Evolutionary conservation across 108 stramenopile species (phyloP).

Genomic region (Parietichytrium sp.): DNA sequence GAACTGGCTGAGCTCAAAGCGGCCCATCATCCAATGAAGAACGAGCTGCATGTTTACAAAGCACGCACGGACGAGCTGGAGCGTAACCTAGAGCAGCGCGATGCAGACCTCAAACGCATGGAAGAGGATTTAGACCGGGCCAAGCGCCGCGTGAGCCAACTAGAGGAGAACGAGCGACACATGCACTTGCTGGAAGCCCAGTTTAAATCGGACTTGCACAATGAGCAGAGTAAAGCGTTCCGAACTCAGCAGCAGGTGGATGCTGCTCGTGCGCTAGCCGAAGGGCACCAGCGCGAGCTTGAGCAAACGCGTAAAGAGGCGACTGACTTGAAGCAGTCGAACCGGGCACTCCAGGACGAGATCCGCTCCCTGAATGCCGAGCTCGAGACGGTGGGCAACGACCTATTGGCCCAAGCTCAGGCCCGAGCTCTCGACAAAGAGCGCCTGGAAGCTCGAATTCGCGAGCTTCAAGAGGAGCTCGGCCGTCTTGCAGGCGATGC

Average conservation of each 20-base stretch:
- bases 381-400: slow-evolving; percentile 23
- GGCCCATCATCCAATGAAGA: not conserved
- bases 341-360: not conserved
- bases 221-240: slow-evolving; percentile 15
- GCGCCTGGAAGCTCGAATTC: slow-evolving; percentile 12
- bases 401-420: slow-evolving; percentile 29
- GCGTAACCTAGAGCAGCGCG: not conserved
- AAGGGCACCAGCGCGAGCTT: not conserved
- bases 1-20: slow-evolving; percentile 30
- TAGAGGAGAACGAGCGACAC: slow-evolving; percentile 10
- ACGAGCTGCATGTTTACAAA: not conserved
- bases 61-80: not conserved
- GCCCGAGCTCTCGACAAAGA: slow-evolving; percentile 25
- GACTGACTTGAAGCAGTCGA: not conserved
- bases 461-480: slow-evolving; percentile 22
- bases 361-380: slow-evolving; percentile 2
- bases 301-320: not conserved
- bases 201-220: slow-evolving; percentile 1
- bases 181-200: not conserved
- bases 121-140: not conserved
- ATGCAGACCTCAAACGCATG: not conserved
- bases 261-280: not conserved
- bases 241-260: not conserved
- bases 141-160: not conserved
- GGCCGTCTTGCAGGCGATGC: not conserved